These are phyloP conservation scores for Ilyonectria mors-panacis DNA, from an alignment of 2,329 filamentous ascomycete species.

Conservation along the genomic window DNA sequence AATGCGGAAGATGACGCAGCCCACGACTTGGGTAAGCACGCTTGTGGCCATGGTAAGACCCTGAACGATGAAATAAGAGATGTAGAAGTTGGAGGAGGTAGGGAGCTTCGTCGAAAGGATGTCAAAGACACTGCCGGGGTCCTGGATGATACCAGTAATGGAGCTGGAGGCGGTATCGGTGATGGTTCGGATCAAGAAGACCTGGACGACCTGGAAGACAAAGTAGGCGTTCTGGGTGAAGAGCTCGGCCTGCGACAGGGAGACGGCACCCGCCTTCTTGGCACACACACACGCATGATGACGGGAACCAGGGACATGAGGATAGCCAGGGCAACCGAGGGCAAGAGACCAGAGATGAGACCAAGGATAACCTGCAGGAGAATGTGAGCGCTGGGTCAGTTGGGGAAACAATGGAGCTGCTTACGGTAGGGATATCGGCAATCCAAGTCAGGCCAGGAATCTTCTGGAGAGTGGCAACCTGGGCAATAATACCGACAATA, in stretches of 20 bases:
- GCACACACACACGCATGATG: constrained; percentile 79
- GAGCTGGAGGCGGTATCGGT: constrained; percentile 83
- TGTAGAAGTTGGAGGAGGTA: constrained; percentile 92
- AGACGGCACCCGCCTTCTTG: constrained; percentile 84
- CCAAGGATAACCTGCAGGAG: constrained; percentile 71
- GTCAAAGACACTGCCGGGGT: constrained; percentile 73
- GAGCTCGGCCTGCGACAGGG: constrained; percentile 84
- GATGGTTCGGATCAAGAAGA: constrained; percentile 90
- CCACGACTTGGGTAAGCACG: constrained; percentile 76
- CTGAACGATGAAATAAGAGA: constrained; percentile 90
- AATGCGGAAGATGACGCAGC: constrained; percentile 77
- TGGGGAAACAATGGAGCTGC: constrained; percentile 6
- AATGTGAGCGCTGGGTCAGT: constrained; percentile 14
- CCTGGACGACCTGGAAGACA: constrained; percentile 90
- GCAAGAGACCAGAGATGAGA: constrained; percentile 86
- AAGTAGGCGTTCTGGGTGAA: constrained; percentile 96
- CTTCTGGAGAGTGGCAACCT: constrained; percentile 79
- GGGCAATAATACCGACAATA: constrained; percentile 87
- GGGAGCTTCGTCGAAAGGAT: constrained; percentile 83
- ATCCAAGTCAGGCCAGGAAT: constrained; percentile 84
- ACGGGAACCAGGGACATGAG: constrained; percentile 87
- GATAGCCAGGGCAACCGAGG: constrained; percentile 82
- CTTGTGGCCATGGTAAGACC: constrained; percentile 83
- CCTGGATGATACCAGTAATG: constrained; percentile 71
- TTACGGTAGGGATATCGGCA: constrained; percentile 72